A percentile compares a stretch with the other conserved stretches of the same genome.
Conservation (phyloP, 495 filamentous ascomycete species). For the Penicillium egyptiacum region DNA sequence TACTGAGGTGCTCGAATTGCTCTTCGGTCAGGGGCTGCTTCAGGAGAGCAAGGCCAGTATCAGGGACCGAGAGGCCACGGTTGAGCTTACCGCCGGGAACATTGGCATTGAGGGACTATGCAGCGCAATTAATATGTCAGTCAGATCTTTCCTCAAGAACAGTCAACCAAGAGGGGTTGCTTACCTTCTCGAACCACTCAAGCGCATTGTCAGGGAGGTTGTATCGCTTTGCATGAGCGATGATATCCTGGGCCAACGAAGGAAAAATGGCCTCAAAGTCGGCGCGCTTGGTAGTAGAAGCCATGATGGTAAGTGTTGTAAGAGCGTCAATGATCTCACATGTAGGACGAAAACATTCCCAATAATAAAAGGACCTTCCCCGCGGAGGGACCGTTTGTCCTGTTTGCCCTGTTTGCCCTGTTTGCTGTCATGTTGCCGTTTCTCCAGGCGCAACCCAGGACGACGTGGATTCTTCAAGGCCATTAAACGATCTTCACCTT, state of each 20-base stretch:
- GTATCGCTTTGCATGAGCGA: conserved; percentile 72
- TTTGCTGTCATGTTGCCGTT: conserved; percentile 2
- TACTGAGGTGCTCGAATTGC: conserved; percentile 80
- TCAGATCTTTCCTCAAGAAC: not conserved
- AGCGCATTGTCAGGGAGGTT: conserved; percentile 77
- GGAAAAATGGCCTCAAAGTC: conserved; percentile 91
- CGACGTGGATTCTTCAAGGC: conserved; percentile 5
- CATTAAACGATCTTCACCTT: not conserved
- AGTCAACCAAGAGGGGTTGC: conserved; percentile 13
- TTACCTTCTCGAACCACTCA: conserved; percentile 85
- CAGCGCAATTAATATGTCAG: not conserved
- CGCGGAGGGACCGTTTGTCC: conserved; percentile 25
- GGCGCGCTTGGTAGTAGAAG: conserved; percentile 65
- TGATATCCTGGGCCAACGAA: conserved; percentile 71
- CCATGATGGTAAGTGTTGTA: conserved; percentile 46
- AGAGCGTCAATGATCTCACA: conserved; percentile 7
- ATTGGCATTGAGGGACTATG: conserved; percentile 77
- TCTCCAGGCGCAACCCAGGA: conserved; percentile 6
- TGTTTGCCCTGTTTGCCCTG: conserved; percentile 31
- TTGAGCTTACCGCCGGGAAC: conserved; percentile 95
- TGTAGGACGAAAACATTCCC: conserved; percentile 5
- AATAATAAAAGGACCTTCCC: conserved; percentile 10
- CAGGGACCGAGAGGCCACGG: conserved; percentile 95
- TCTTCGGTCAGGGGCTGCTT: conserved; percentile 67
- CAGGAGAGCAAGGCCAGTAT: conserved; percentile 80